These are phyloP conservation scores for Rhypophila decipiens DNA, from an alignment of 495 filamentous ascomycete species.

Conservation along the genomic window DNA sequence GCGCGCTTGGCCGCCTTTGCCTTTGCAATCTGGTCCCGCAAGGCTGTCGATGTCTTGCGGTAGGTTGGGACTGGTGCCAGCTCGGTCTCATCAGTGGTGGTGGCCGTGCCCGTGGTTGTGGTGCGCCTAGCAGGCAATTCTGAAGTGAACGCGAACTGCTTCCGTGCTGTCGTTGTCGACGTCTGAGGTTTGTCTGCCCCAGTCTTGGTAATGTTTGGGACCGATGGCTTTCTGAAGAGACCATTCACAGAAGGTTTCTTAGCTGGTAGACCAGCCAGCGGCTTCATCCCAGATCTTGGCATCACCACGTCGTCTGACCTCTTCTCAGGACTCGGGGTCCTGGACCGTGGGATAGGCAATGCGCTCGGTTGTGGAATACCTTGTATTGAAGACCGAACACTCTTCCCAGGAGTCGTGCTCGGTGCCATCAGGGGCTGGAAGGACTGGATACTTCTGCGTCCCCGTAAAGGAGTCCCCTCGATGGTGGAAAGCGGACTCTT, in stretches of 20 bases:
- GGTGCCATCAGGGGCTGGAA: constrained; percentile 13
- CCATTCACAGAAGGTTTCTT: constrained; percentile 51
- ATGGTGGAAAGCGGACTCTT: constrained; percentile 31
- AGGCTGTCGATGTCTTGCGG: constrained; percentile 68
- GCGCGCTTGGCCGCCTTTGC: constrained; percentile 80
- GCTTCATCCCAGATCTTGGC: constrained; percentile 43
- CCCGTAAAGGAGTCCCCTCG: constrained; percentile 26
- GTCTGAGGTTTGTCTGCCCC: constrained; percentile 18
- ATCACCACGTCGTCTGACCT: constrained; percentile 14
- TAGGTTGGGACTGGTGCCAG: constrained; percentile 25
- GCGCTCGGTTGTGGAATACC: constrained; percentile 22
- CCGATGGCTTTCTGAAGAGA: constrained; percentile 47
- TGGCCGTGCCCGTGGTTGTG: constrained; percentile 29
- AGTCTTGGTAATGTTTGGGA: constrained; percentile 33
- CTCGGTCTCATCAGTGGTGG: constrained; percentile 32
- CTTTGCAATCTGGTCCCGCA: constrained; percentile 88
- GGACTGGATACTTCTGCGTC: constrained; percentile 19
- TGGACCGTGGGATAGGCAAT: constrained; percentile 17
- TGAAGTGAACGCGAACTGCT: too few relatives aligned
- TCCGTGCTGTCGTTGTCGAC: too few relatives aligned
- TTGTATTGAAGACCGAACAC: too few relatives aligned
- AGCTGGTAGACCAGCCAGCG: constrained; percentile 40
- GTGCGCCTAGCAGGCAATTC: too few relatives aligned
- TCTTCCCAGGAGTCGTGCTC: constrained; percentile 4
- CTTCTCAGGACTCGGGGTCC: constrained; percentile 42